Evolutionary conservation across 2,329 filamentous ascomycete species (phyloP), one percentile per base, ranked within the genome.

Genomic region (Pseudohalonectria lignicola): DNA sequence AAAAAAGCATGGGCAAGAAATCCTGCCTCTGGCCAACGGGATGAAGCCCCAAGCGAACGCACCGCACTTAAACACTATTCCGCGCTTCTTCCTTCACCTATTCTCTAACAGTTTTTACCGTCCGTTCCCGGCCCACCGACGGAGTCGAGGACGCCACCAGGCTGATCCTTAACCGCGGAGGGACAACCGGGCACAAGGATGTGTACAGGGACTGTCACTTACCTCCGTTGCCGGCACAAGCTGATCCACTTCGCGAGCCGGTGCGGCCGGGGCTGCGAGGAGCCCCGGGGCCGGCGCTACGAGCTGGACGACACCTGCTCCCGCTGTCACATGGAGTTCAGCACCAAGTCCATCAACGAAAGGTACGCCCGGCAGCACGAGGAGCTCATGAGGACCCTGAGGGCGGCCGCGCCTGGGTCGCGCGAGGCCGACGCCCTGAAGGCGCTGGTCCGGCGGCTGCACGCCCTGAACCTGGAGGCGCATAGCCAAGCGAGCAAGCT

Each of bases 231-330:
- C 20, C 19, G 7, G 18, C 29, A 32, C 36, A 23, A 19, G 19
- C 28, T 38, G 9, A n/a, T 26, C n/a, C 29, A 31, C 36, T 25
- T 38, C 20, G 25, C 36, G 9, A 12, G 18, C 7, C 36, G 36
- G 16, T 38, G 36, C 20, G 36, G 20, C 13, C 19, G 15, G 17
- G 19, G 13, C n/a, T 38, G 36, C 15, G 11, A 9, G 15, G 36
- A 32, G 15, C 36, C 36, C 4, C 12, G 12, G 15, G 19, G 34
- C 7, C 17, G 15, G 5, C 36, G 18, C 9, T 15, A 16, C 8
- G 10, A 8, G 28, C 36, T 38, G 36, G 18, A 25, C 16, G 36
- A 38, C 20, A 38, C 36, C 8, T 38, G 36, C 29, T 20, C 36
- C 4, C 12, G 29, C 13, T 38, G 36, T 15, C 36, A 38, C 36